Conservation (phyloP, 441 rosid genomes). For the Cnidoscolus chayamansa region DNA sequence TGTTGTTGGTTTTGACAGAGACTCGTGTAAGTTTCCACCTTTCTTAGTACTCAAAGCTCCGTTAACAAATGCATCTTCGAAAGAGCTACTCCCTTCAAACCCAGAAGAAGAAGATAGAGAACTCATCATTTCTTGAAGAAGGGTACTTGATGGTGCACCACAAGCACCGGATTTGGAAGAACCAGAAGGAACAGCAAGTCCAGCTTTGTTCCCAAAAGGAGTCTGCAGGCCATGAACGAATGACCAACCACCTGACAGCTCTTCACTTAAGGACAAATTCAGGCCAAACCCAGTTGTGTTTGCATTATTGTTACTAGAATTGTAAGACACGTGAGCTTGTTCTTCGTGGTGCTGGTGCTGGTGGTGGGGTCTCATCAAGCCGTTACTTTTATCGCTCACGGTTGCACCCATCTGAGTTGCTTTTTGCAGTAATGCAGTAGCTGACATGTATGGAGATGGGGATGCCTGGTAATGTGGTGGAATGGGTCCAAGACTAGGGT, state of each 20-base stretch:
- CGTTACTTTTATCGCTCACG: constrained; percentile 32
- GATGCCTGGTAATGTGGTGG: constrained; percentile 29
- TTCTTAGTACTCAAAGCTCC: constrained; percentile 42
- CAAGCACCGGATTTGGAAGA: not conserved
- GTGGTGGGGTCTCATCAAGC: constrained; percentile 31
- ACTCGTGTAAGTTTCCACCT: constrained; percentile 24
- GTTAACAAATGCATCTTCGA: constrained; percentile 37
- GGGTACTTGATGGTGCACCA: constrained; percentile 2
- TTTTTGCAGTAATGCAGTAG: constrained; percentile 89
- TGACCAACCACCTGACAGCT: constrained; percentile 26
- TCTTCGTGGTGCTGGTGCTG: constrained; percentile 22
- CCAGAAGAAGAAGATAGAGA: constrained; percentile 31
- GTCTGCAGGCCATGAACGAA: constrained; percentile 31
- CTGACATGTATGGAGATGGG: constrained; percentile 67
- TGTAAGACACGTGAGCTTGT: constrained; percentile 44
- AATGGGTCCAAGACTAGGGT: constrained; percentile 41
- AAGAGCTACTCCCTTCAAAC: constrained; percentile 26
- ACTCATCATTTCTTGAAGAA: constrained; percentile 41
- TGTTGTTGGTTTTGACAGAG: constrained; percentile 12
- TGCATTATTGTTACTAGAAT: constrained; percentile 14
- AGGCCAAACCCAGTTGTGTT: constrained; percentile 33
- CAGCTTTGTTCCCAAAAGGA: constrained; percentile 38
- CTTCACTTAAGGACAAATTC: constrained; percentile 48
- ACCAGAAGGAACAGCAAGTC: not conserved
- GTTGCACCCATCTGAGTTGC: constrained; percentile 90